phyloP scores from a whole-genome alignment of 371 early-diverging fungal species.

The Rhizopus arrhizus region DNA sequence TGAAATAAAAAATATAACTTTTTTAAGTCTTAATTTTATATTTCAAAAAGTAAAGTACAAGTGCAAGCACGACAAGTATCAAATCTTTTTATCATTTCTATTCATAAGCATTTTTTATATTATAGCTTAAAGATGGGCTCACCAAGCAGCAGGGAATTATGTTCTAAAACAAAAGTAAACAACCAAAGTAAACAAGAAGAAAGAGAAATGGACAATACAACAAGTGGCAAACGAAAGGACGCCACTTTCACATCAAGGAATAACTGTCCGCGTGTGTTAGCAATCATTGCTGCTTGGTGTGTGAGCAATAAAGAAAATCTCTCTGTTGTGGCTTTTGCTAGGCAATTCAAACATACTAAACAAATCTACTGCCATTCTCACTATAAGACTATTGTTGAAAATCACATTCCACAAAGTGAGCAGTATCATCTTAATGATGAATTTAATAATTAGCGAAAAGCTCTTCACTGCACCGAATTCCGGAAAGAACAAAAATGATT shows the following conservation, averaged over 20 bases:
- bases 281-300: conserved; percentile 14
- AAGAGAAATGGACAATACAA: conserved; percentile 4
- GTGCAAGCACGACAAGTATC: too few relatives aligned
- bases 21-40: too few relatives aligned
- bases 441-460: conserved; percentile 4
- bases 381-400: conserved; percentile 5
- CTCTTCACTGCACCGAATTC: conserved; percentile 7
- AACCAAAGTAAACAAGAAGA: not conserved
- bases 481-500: conserved; percentile 10
- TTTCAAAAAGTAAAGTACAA: too few relatives aligned
- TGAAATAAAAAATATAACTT: too few relatives aligned
- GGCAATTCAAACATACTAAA: conserved; percentile 3
- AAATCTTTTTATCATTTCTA: too few relatives aligned
- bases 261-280: conserved; percentile 11
- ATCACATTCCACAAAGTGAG: conserved; percentile 4
- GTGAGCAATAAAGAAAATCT: conserved; percentile 6
- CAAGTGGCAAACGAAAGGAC: conserved; percentile 10
- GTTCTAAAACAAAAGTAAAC: conserved; percentile 1
- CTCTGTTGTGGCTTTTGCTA: conserved; percentile 9
- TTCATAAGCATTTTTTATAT: not conserved
- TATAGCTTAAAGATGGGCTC: conserved; percentile 1
- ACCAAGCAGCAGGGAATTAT: not conserved
- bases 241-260: conserved; percentile 12
- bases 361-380: conserved; percentile 5
- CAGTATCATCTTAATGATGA: not conserved